Evolutionary conservation across 2,329 filamentous ascomycete genomes (phyloP).

Genomic region (Talaromyces sp.): DNA sequence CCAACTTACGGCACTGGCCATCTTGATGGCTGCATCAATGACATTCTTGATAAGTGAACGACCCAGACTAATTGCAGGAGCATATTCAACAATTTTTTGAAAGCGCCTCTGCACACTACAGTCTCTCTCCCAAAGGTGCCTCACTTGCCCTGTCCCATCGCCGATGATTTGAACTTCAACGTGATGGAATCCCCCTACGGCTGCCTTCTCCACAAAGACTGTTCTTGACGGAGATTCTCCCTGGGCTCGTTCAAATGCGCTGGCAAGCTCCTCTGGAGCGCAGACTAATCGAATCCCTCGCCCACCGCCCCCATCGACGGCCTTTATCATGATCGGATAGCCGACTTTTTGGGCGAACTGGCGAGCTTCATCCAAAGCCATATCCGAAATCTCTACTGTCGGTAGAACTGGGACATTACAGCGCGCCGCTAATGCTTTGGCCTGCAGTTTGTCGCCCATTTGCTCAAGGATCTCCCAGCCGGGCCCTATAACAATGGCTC

Average conservation of each 20-base stretch:
- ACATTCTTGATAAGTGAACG: constrained; percentile 43
- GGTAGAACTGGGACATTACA: constrained; percentile 49
- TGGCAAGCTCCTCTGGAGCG: constrained; percentile 38
- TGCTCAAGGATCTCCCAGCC: constrained; percentile 51
- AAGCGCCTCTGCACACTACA: constrained; percentile 56
- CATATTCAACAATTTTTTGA: constrained; percentile 57
- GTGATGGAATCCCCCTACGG: constrained; percentile 54
- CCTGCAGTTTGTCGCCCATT: constrained; percentile 53
- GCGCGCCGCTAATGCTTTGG: constrained; percentile 45
- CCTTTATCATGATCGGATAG: constrained; percentile 57
- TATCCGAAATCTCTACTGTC: constrained; percentile 42
- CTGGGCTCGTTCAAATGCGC: constrained; percentile 45
- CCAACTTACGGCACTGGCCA: constrained; percentile 41
- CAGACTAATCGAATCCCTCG: constrained; percentile 53
- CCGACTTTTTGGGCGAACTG: constrained; percentile 54
- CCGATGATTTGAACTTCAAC: constrained; percentile 56
- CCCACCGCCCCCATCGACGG: constrained; percentile 59
- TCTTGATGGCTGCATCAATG: constrained; percentile 49
- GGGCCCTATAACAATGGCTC: constrained; percentile 48
- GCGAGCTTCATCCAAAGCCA: constrained; percentile 36
- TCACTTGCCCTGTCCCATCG: constrained; percentile 47
- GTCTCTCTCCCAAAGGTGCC: constrained; percentile 55
- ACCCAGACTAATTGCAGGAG: constrained; percentile 47
- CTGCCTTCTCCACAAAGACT: constrained; percentile 59
- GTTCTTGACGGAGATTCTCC: constrained; percentile 54